These are phyloP conservation scores for Penicillium subrubescens DNA, from an alignment of 495 filamentous ascomycete species.

Conservation along the genomic window DNA sequence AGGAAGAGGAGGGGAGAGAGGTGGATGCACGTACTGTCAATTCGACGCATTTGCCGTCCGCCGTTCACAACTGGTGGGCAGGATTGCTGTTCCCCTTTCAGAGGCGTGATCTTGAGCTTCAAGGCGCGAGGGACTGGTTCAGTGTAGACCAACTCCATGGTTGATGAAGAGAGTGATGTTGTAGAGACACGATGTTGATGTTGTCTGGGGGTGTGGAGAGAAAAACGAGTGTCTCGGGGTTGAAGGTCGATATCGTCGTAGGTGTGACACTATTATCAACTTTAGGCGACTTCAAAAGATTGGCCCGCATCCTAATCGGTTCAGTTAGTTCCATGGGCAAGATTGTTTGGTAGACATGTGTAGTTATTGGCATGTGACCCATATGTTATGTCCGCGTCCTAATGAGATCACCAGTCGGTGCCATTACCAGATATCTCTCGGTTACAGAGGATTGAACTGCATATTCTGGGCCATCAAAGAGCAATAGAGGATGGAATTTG, in stretches of 20 bases:
- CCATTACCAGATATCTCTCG: background rate
- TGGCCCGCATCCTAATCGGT: constrained; percentile 5
- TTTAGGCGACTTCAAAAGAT: constrained; percentile 6
- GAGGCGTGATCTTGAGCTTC: background rate
- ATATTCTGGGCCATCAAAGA: background rate
- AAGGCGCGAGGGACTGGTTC: background rate
- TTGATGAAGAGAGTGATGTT: background rate
- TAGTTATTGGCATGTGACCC: background rate
- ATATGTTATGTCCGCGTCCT: background rate
- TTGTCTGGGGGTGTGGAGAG: background rate
- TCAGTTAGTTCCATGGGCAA: background rate
- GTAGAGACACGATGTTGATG: background rate
- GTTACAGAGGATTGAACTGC: background rate
- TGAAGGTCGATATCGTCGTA: background rate
- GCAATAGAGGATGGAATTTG: background rate
- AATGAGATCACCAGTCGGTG: background rate
- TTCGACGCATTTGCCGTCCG: constrained; percentile 1
- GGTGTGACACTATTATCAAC: background rate
- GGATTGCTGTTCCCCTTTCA: background rate
- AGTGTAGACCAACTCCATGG: background rate
- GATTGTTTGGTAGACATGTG: background rate
- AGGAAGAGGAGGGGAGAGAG: background rate
- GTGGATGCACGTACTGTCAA: background rate
- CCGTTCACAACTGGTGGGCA: background rate
- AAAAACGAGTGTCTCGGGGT: background rate